A percentile compares a stretch with the other conserved stretches of the same genome.
phyloP scores from a whole-genome alignment of 139 green algal genomes.

The Pseudopediastrum boryanum region DNA sequence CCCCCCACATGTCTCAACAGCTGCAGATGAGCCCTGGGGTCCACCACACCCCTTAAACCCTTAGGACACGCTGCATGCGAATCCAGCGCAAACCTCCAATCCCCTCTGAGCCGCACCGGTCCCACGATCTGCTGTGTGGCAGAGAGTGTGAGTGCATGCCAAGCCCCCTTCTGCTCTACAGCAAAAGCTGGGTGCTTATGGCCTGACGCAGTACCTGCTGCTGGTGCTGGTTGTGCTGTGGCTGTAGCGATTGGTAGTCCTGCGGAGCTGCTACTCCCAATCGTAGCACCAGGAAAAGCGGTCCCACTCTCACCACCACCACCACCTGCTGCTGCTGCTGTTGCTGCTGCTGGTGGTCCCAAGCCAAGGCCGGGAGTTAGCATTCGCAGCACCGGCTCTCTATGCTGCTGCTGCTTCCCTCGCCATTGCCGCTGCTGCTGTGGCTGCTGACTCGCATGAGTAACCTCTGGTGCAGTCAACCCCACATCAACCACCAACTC shows the following conservation, averaged over 20 bases:
- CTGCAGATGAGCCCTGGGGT: conserved; percentile 15
- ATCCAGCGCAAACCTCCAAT: conserved; percentile 68
- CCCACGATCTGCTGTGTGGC: conserved; percentile 78
- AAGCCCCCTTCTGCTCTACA: conserved; percentile 65
- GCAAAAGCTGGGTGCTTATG: conserved; percentile 62
- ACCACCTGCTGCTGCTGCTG: neutral
- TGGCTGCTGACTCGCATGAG: neutral
- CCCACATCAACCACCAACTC: conserved; percentile 42
- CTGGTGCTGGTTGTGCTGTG: neutral
- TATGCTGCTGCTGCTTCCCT: neutral
- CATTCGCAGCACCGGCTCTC: neutral
- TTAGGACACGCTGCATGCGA: conserved; percentile 3
- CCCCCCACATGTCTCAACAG: conserved; percentile 38
- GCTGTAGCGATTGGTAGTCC: neutral
- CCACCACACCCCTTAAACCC: conserved; percentile 1
- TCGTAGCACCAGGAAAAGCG: neutral
- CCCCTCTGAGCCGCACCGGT: conserved; percentile 64
- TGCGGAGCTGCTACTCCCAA: neutral
- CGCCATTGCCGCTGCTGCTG: neutral
- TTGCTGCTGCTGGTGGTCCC: neutral
- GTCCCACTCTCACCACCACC: too few species aligned
- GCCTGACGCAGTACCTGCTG: neutral
- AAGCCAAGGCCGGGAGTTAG: neutral
- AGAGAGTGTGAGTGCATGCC: conserved; percentile 73
- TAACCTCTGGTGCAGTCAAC: conserved; percentile 32